Percentiles rank a stretch among this genome's conserved stretches.
These are phyloP conservation scores for Colletotrichum sp. DNA, from an alignment of 2,329 filamentous ascomycete genomes.

Conservation along the genomic window DNA sequence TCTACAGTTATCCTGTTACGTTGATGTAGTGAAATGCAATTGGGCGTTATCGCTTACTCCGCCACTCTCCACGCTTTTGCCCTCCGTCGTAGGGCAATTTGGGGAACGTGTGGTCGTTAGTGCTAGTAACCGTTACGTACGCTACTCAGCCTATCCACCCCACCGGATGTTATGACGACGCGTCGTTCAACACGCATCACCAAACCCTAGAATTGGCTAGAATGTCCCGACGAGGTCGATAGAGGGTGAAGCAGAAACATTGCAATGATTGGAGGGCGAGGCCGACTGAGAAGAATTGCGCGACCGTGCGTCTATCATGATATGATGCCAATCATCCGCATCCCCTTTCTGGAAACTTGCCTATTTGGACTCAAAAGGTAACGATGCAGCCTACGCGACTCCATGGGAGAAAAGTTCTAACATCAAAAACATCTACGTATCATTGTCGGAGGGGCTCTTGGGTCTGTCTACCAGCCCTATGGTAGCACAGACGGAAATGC, in stretches of 20 bases:
- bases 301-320: neutral
- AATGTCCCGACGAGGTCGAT: fast-evolving
- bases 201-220: neutral
- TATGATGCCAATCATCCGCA: neutral
- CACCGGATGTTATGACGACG: neutral
- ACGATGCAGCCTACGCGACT: neutral
- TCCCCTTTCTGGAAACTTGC: neutral
- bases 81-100: neutral
- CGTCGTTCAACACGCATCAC: neutral
- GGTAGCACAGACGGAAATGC: neutral
- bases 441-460: neutral
- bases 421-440: neutral
- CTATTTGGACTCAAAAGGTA: neutral
- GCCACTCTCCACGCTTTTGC: neutral
- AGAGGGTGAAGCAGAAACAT: fast-evolving
- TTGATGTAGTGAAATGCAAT: neutral
- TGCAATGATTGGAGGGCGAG: neutral
- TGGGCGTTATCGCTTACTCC: neutral
- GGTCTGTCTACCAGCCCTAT: neutral
- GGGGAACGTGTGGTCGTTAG: neutral
- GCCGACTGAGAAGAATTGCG: neutral
- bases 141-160: neutral
- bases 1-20: neutral
- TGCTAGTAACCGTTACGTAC: neutral
- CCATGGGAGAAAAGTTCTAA: neutral